phyloP scores from a whole-genome alignment of 179 eudicot species.

The Camellia oleifera region DNA sequence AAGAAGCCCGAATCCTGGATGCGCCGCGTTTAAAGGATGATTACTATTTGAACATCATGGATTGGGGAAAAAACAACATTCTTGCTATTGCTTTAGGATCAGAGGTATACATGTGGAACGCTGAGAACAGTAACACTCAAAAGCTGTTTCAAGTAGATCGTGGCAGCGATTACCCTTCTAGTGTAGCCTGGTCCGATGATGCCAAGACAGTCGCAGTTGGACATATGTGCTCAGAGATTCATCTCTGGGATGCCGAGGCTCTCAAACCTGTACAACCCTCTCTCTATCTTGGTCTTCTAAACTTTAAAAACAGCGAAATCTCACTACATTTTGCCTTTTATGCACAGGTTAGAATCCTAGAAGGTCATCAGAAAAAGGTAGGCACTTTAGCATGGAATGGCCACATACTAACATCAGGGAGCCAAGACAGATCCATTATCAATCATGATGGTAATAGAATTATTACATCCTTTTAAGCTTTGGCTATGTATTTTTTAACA shows the following conservation, averaged over 20 bases:
- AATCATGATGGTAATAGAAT: slow-evolving; percentile 36
- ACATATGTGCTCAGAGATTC: slow-evolving; percentile 18
- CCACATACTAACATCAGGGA: slow-evolving; percentile 35
- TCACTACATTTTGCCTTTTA: not conserved
- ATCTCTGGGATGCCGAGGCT: slow-evolving; percentile 37
- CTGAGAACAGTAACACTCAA: not conserved
- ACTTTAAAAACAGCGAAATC: not conserved
- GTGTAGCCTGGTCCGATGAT: slow-evolving; percentile 41
- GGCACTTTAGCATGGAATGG: slow-evolving; percentile 42
- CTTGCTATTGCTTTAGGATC: slow-evolving; percentile 36
- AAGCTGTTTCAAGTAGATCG: slow-evolving; percentile 6
- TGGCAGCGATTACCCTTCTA: slow-evolving; percentile 26
- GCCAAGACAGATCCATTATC: slow-evolving; percentile 35
- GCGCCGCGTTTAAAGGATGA: slow-evolving; percentile 34
- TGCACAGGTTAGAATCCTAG: slow-evolving; percentile 29
- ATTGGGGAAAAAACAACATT: slow-evolving; percentile 41
- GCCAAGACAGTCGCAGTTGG: slow-evolving; percentile 37
- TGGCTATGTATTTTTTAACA: not conserved
- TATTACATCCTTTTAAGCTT: not conserved
- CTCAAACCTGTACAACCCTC: slow-evolving; percentile 25
- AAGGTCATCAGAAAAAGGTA: slow-evolving; percentile 32
- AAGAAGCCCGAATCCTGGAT: slow-evolving; percentile 19
- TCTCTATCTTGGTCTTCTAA: not conserved
- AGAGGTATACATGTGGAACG: slow-evolving; percentile 31
- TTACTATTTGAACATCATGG: slow-evolving; percentile 35